Conservation (phyloP, 805 yeast species). For the Teunomyces barrocoloradensis region DNA sequence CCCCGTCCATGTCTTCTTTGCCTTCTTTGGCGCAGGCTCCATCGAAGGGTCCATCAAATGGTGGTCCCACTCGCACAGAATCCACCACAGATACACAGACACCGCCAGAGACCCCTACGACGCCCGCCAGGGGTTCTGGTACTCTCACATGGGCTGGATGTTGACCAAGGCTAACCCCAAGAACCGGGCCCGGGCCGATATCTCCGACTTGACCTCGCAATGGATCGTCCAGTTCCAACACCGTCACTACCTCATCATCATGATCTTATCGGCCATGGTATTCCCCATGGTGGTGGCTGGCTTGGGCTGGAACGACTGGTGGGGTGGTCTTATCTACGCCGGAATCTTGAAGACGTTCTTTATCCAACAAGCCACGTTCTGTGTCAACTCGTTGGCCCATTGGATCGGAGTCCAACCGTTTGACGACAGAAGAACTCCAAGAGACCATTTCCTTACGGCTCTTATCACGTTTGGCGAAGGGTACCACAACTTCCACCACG, state of each 20-base stretch:
- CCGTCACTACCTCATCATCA: constrained; percentile 64
- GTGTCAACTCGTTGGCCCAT: constrained; percentile 83
- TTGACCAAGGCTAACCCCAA: constrained; percentile 75
- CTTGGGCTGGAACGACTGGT: constrained; percentile 31
- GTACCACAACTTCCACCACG: constrained; percentile 87
- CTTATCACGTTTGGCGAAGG: constrained; percentile 87
- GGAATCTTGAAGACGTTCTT: constrained; percentile 67
- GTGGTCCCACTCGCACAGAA: constrained; percentile 87
- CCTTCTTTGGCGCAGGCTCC: constrained; percentile 78
- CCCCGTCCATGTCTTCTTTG: constrained; percentile 63
- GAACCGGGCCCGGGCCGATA: constrained; percentile 77
- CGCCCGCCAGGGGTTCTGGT: constrained; percentile 82
- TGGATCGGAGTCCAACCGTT: constrained; percentile 86
- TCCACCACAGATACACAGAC: constrained; percentile 85
- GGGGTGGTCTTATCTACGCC: constrained; percentile 76
- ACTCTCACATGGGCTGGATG: constrained; percentile 87
- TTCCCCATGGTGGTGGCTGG: constrained; percentile 53
- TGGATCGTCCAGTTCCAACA: constrained; percentile 81
- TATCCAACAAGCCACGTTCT: constrained; percentile 83
- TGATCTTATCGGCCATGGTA: constrained; percentile 59
- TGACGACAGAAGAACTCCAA: constrained; percentile 83
- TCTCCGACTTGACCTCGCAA: constrained; percentile 71
- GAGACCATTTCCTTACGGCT: constrained; percentile 80
- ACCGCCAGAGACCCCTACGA: constrained; percentile 82
- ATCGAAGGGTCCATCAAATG: constrained; percentile 84